Conservation (phyloP, 495 filamentous ascomycete species). For the Bathelium albidoporum region DNA sequence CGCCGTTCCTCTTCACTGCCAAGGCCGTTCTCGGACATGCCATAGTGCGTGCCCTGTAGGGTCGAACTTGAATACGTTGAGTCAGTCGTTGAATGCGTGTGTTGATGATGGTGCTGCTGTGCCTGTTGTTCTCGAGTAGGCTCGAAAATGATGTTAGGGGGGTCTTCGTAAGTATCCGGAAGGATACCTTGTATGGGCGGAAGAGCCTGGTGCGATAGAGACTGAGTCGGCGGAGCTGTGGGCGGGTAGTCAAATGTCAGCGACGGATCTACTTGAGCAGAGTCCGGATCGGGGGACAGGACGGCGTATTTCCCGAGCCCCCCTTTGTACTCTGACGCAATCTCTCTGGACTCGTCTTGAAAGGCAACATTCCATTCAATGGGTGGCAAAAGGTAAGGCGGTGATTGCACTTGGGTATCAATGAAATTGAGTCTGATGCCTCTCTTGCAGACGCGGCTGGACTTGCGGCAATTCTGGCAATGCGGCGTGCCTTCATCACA, state of each 20-base stretch:
- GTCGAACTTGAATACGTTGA: conserved; percentile 25
- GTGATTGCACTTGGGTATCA: conserved; percentile 63
- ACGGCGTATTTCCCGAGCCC: conserved; percentile 65
- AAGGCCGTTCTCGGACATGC: conserved; percentile 30
- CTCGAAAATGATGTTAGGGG: conserved; percentile 13
- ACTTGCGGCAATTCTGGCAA: conserved; percentile 85
- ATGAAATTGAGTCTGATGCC: conserved; percentile 90
- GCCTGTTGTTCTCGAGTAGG: conserved; percentile 12
- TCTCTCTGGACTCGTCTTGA: conserved; percentile 79
- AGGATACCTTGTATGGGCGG: conserved; percentile 35
- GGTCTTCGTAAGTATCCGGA: conserved; percentile 27
- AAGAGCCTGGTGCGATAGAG: conserved; percentile 33
- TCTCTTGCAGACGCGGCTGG: conserved; percentile 71
- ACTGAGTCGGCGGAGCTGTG: conserved; percentile 26
- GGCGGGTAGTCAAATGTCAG: conserved; percentile 34
- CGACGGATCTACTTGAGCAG: conserved; percentile 25
- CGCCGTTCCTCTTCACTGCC: conserved; percentile 19
- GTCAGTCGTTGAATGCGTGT: conserved; percentile 24
- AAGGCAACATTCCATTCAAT: conserved; percentile 67
- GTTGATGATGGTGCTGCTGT: conserved; percentile 23
- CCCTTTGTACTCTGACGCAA: conserved; percentile 85
- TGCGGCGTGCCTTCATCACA: conserved; percentile 74
- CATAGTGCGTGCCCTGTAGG: conserved; percentile 25
- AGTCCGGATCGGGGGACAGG: conserved; percentile 31
- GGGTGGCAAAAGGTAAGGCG: conserved; percentile 53